These are phyloP conservation scores for Mortierella sp. DNA, from an alignment of 371 early-diverging fungal genomes.

Conservation along the genomic window DNA sequence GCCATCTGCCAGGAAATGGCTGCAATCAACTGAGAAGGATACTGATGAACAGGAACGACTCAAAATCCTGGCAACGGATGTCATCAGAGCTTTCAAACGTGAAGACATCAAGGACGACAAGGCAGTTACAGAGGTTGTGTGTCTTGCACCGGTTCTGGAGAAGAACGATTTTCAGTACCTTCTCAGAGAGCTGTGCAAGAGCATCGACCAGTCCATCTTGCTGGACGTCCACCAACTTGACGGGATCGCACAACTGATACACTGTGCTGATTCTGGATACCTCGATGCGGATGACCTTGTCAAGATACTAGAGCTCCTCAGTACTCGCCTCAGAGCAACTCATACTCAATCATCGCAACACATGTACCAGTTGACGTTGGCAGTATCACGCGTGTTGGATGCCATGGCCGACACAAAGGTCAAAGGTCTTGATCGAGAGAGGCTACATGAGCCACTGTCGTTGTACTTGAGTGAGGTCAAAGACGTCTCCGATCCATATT, in stretches of 20 bases:
- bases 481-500: background rate
- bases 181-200: no score
- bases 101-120: no score
- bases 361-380: background rate
- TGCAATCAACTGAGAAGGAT: no score
- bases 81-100: no score
- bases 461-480: background rate
- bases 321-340: background rate
- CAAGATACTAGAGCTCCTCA: background rate
- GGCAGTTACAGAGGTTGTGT: no score
- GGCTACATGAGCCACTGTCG: background rate
- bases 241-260: background rate
- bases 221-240: background rate
- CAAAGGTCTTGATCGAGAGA: background rate
- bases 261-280: background rate
- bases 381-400: background rate
- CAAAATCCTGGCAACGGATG: no score
- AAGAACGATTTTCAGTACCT: no score
- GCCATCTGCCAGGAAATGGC: no score
- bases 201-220: no score
- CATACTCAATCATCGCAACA: background rate
- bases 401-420: background rate
- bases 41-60: no score
- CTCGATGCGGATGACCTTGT: background rate
- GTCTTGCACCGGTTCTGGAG: no score